Evolutionary conservation across 2,329 filamentous ascomycete species (phyloP).

Genomic region (Colletotrichum lupini): DNA sequence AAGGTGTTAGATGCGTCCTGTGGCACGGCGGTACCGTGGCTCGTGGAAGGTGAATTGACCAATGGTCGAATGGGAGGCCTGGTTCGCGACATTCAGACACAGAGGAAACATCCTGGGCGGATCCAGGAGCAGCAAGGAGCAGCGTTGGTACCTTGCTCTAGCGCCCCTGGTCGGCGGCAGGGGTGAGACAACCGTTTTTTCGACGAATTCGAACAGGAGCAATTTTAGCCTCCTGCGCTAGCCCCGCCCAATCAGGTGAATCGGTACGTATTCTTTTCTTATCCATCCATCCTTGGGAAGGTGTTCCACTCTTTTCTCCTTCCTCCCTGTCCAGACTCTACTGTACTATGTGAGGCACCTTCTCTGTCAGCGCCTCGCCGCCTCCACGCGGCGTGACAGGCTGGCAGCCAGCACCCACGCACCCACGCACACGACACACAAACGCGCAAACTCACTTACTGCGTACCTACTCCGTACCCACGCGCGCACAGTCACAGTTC

Average conservation of each 20-base stretch:
- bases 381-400: no score
- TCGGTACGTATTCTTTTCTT: not conserved
- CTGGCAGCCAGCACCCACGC: no score
- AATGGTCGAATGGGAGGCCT: not conserved
- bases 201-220: slow-evolving; percentile 23
- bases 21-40: no score
- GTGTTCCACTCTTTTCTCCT: not conserved
- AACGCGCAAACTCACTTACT: no score
- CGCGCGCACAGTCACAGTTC: not conserved
- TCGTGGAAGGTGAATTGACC: not conserved
- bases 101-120: not conserved
- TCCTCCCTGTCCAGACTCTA: no score
- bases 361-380: not conserved
- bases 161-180: slow-evolving; percentile 21
- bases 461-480: not conserved
- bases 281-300: no score
- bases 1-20: no score
- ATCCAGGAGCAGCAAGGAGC: not conserved
- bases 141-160: slow-evolving; percentile 23
- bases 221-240: slow-evolving; percentile 17
- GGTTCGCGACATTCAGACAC: not conserved
- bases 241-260: slow-evolving; percentile 13
- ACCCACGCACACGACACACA: not conserved
- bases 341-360: not conserved
- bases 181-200: slow-evolving; percentile 35